Evolutionary conservation across 164 flowering plant genomes (phyloP).

Genomic region (Magnolia kwangsiensis): DNA sequence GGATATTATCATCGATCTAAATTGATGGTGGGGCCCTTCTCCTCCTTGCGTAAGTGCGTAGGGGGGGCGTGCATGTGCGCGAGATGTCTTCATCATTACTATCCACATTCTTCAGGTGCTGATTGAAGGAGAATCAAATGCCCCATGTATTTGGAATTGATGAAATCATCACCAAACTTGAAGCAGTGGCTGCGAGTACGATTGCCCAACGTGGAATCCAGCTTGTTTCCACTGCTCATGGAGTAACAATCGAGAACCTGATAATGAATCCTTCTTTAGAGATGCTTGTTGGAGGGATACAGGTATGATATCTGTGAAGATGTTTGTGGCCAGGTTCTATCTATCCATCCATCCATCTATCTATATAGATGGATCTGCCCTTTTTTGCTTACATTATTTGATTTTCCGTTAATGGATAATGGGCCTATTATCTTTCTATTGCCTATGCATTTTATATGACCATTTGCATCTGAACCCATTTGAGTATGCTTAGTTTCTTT

Average conservation of each 20-base stretch:
- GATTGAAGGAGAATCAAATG: slow-evolving; percentile 95
- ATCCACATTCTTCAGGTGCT: slow-evolving; percentile 47
- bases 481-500: too few relatives aligned
- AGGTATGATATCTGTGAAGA: slow-evolving; percentile 70
- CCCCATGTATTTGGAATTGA: slow-evolving; percentile 96
- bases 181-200: slow-evolving; percentile 96
- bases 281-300: too few relatives aligned
- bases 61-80: too few relatives aligned
- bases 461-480: too few relatives aligned
- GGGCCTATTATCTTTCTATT: too few relatives aligned
- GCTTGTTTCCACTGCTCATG: slow-evolving; percentile 98
- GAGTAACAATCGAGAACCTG: too few relatives aligned
- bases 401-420: not conserved
- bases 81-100: too few relatives aligned
- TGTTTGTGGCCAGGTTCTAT: slow-evolving; percentile 70
- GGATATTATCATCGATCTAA: too few relatives aligned
- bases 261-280: too few relatives aligned
- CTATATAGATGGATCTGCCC: not conserved
- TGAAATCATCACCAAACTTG: slow-evolving; percentile 97
- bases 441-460: too few relatives aligned
- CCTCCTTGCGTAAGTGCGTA: too few relatives aligned
- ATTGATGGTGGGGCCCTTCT: too few relatives aligned
- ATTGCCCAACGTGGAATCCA: slow-evolving; percentile 97
- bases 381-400: not conserved
- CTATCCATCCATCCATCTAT: not conserved